A percentile compares a stretch with the other conserved stretches of the same genome.
phyloP scores from a whole-genome alignment of 192 early-diverging fungal species.

The Linnemannia elongata region DNA sequence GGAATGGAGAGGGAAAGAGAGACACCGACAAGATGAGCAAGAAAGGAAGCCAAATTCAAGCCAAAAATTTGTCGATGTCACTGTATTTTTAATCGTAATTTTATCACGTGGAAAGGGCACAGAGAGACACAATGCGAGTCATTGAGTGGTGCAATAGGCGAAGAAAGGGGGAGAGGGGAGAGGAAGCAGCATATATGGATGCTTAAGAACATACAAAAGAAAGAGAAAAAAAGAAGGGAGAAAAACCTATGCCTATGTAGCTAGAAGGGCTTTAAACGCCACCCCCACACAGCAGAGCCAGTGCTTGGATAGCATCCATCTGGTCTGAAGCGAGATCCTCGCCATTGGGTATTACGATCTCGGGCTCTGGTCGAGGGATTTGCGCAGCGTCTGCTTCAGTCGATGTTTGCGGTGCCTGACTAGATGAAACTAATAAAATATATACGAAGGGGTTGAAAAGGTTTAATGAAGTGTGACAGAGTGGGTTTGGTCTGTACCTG shows the following conservation, averaged over 20 bases:
- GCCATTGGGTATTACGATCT: conserved; percentile 52
- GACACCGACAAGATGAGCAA: too few species aligned
- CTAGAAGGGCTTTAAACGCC: conserved; percentile 20
- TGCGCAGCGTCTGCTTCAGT: not conserved
- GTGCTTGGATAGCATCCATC: conserved; percentile 54
- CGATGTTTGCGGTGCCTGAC: not conserved
- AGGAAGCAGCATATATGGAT: not conserved
- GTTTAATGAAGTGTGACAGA: conserved; percentile 1
- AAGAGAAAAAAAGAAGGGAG: not conserved
- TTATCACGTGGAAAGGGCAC: not conserved
- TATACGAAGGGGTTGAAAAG: not conserved
- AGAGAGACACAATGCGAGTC: not conserved
- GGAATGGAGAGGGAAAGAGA: too few species aligned
- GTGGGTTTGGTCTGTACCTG: not conserved
- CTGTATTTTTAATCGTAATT: not conserved
- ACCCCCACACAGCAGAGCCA: conserved; percentile 53
- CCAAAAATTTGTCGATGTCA: not conserved
- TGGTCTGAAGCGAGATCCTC: conserved; percentile 57
- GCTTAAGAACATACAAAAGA: conserved; percentile 7
- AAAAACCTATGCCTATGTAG: not conserved
- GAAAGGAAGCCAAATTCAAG: too few species aligned
- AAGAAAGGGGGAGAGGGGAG: not conserved
- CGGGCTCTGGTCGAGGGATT: conserved; percentile 11
- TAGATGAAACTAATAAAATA: not conserved
- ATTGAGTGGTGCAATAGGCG: not conserved